Conservation (phyloP, 805 yeast species). For the Grigorovia jiainica region DNA sequence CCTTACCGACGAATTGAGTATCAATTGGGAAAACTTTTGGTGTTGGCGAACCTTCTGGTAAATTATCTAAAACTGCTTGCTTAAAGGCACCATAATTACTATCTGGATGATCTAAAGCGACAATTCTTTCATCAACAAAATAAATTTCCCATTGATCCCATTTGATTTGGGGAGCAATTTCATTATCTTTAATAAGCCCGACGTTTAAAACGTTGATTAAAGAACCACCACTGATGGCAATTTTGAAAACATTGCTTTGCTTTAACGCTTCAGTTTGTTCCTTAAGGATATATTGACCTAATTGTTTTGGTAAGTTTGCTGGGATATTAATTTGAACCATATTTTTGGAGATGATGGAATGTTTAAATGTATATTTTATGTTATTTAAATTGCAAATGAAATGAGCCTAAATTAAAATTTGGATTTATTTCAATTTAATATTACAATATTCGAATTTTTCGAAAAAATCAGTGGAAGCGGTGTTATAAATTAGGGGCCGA, state of each 20-base stretch:
- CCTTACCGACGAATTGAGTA: slow-evolving; percentile 48
- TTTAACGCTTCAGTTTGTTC: slow-evolving; percentile 53
- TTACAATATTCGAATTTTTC: too few species aligned
- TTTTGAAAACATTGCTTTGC: slow-evolving; percentile 39
- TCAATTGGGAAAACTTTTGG: slow-evolving; percentile 52
- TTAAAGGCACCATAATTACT: slow-evolving; percentile 80
- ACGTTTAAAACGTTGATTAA: slow-evolving; percentile 57
- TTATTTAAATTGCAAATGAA: too few species aligned
- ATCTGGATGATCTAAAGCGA: slow-evolving; percentile 71
- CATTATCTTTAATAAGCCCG: slow-evolving; percentile 54
- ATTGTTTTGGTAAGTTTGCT: slow-evolving; percentile 50
- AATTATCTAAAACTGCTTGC: slow-evolving; percentile 44
- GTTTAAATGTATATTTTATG: too few species aligned
- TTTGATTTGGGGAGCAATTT: slow-evolving; percentile 36
- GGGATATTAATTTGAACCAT: background rate
- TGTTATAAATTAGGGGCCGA: too few species aligned
- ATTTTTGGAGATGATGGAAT: too few species aligned
- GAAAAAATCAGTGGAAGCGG: too few species aligned
- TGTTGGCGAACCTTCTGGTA: slow-evolving; percentile 36
- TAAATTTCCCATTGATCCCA: slow-evolving; percentile 75
- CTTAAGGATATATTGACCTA: slow-evolving; percentile 53
- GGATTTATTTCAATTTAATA: too few species aligned
- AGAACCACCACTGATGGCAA: slow-evolving; percentile 90
- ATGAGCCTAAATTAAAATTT: too few species aligned
- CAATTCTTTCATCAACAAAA: slow-evolving; percentile 87